Evolutionary conservation across 1,139 yeast species (phyloP), one percentile per base, ranked within the genome.

Genomic region (Kazachstania sp.): DNA sequence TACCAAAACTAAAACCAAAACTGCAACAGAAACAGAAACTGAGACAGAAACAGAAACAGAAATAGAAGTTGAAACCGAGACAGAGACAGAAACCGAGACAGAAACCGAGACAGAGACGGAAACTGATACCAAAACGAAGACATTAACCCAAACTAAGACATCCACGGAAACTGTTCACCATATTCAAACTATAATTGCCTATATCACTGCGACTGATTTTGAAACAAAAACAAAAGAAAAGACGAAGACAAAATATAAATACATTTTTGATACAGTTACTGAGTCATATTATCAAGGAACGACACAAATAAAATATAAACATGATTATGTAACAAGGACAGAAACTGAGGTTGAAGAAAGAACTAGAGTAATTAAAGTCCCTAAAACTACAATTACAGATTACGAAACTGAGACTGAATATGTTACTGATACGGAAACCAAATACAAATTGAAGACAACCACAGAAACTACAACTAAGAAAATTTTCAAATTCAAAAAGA

Each of bases 341-440:
- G 60, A 55, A 34, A 58, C 60, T 2, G 55, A 54, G 37, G 28
- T 54, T n/a, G 51, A 52, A n/a, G 48, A 47, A 23, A 40, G 47
- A 9, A 53, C 61, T 2, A 52, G 49, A 38, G 54, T 54, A 4
- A 44, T 49, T 7, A 47, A 43, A 26, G 38, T 55, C 28, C 52
- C 49, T 18, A 41, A 46, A 37, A 39, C 20, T 2, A 54, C 51
- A 1, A 31, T 45, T 20, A 51, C 53, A 3, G 51, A 49, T 28
- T 37, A 48, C 20, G 39, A 45, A 23, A 45, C 46, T 11, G 37
- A 41, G 3, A 39, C 48, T 23, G 48, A 46, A 16, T 29, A 18
- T 39, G 12, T 34, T 3, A 49, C 48, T 3, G 45, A 49, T 23
- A 47, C 52, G 13, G 46, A 51, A 4, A 48, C 53, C 2, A 40